phyloP scores from a whole-genome alignment of 179 eudicot genomes.

The Heliamphora pulchella region DNA sequence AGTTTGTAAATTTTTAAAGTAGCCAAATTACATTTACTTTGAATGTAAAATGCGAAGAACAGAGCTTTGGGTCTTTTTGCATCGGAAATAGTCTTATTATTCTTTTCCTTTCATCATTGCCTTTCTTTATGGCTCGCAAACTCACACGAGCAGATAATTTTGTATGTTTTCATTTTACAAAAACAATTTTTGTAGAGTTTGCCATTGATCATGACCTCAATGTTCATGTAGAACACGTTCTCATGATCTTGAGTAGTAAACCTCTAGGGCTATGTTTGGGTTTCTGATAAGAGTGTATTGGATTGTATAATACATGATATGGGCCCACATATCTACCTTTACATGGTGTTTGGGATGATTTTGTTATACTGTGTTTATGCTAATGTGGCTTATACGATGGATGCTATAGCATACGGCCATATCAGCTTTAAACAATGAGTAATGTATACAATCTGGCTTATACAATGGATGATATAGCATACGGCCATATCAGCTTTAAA shows the following conservation, averaged over 20 bases:
- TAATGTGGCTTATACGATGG: no score
- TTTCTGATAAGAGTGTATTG: no score
- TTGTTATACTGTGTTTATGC: no score
- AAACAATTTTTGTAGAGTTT: background rate
- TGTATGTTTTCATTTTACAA: background rate
- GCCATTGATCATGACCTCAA: background rate
- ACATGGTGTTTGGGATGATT: no score
- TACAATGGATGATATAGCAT: no score
- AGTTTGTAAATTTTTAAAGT: background rate
- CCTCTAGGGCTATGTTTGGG: background rate
- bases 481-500: no score
- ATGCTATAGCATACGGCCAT: no score
- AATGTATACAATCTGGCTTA: no score
- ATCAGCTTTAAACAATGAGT: no score
- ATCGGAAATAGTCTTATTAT: background rate
- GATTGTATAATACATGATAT: no score
- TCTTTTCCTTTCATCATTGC: background rate
- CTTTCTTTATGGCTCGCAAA: background rate
- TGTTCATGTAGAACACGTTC: background rate
- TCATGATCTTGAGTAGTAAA: no score
- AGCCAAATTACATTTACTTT: background rate
- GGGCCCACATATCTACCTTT: no score
- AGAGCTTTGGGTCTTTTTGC: conserved; percentile 1
- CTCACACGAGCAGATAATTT: background rate
- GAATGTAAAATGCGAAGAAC: conserved; percentile 3